Evolutionary conservation across 192 early-diverging fungal genomes (phyloP), one percentile per base, ranked within the genome.

Genomic region (Coemansia reversa): DNA sequence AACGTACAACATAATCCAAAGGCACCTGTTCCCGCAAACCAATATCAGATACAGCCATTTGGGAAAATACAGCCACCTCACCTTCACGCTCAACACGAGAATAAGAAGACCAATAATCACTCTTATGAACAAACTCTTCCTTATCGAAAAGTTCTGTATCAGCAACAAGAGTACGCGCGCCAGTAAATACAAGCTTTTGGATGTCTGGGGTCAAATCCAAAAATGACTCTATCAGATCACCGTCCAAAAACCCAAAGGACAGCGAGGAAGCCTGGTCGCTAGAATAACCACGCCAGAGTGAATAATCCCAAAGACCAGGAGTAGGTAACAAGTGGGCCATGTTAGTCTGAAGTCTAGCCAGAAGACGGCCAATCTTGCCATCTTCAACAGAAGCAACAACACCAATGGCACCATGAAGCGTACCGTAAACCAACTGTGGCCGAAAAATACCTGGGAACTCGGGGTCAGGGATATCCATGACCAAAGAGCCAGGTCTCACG

Each of bases 211-310:
- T 60, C 61, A 95, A 67, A 58, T 93, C 91, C 56, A 94, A 60
- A 55, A 92, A 96, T 48, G 73, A 64, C 72, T 96, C 93, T n/a
- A 98, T 85, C 51, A 98, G 63, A 70, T 96, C 95, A 4, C 96
- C 96, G 70, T 98, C 95, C 45, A 98, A 70, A 60, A 91, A 90
- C 0, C 86, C 86, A 29, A 76, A 77, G 8, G 83, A 60, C 12
- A 79, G 65, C 6, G 63, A 54, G 0, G 54, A 71, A 12, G 84
- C 70, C 29, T 78, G 75, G 20, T 87, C 86, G 33, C 84, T 88
- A 24, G 48, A 61, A 61, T 86, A 93, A 0, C 67, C 63, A 14
- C 93, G 84, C 90, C 89, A 96, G 7, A 76, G 84, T 48, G 56
- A 58, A 71, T 93, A 87, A 29, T 70, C 70, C 50, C 91, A 82